Base-by-base conservation (phyloP, 2,329 filamentous ascomycete genomes). In the Pseudocercospora fijiensis region DNA sequence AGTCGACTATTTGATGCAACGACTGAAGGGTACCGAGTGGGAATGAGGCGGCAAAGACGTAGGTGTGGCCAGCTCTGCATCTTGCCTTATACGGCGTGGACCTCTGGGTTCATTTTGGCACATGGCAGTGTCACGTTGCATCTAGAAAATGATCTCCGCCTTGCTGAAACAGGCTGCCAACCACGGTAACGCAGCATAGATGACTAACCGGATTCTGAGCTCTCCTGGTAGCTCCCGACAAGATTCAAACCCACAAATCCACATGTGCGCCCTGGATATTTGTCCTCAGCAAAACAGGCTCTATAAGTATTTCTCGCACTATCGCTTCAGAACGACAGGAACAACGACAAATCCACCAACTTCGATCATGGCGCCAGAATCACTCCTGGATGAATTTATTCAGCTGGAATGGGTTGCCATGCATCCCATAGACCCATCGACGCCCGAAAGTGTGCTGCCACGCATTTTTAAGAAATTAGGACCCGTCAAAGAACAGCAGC, bases 1-100 rank as follows among this genome's bases (percentile, higher is more conserved):
- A 82, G 92, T 99, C 9, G 95, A 99, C 72, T 99, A 99, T 77
- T 82, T 99, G 71, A 96, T 99, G 91, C 92, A 98, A 78, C 86
- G 95, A 67, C 81, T 99, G 60, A 86, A 86, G 71, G 80, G 79
- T 3, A 83, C 80, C 0, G 65, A 82, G 67, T 83, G 81, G 81
- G 80, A 81, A 67, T 80, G 69, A 71, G 52, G 56, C 18, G 33
- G 11, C 33, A 37, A 37, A 37, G 10, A 5, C 16, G 33, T 37
- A n/a, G 33, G 13, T 33, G 30, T 37, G n/a, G 33, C 33, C 33
- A 37, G 33, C 33, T 37, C 10, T n/a, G 33, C 33, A 37, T 37
- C 33, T 13, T 13, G 3, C n/a, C n/a, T n/a, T n/a, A n/a, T n/a
- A n/a, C n/a, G n/a, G n/a, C 37, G 8, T 41, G 37, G 37, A 41